These are phyloP conservation scores for Spatholobus suberectus DNA, from an alignment of 306 rosid species.

Conservation along the genomic window DNA sequence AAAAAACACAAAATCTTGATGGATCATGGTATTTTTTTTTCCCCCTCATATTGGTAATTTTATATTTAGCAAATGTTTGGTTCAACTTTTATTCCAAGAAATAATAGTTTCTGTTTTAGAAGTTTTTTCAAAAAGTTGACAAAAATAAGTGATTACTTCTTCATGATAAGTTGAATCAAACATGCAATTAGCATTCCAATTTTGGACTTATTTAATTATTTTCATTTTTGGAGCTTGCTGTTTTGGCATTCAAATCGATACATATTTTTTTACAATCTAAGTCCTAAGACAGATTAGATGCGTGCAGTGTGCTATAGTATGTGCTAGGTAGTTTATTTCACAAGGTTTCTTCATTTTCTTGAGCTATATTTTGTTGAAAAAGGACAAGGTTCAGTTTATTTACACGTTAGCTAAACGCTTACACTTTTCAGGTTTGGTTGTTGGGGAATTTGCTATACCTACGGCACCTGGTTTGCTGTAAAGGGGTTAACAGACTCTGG, in stretches of 20 bases:
- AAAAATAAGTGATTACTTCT: background rate
- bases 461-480: slow-evolving; percentile 72
- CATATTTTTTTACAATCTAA: background rate
- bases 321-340: too few species aligned
- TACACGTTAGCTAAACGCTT: background rate
- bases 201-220: background rate
- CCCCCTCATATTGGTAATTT: background rate
- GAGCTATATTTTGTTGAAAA: background rate
- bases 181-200: background rate
- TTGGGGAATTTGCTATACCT: slow-evolving; percentile 86
- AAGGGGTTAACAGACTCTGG: slow-evolving; percentile 59
- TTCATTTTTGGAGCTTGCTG: background rate
- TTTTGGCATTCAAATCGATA: background rate
- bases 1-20: slow-evolving; percentile 60
- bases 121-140: background rate
- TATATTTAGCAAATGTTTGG: background rate
- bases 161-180: too few species aligned
- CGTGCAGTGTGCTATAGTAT: background rate
- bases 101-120: background rate
- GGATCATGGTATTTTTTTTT: slow-evolving; percentile 69
- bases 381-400: background rate
- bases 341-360: background rate
- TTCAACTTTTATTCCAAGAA: background rate
- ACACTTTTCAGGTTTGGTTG: slow-evolving; percentile 63
- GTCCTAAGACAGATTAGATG: background rate